phyloP scores from a whole-genome alignment of 805 yeast species.

The Cyberlindnera euphorbiiphila region DNA sequence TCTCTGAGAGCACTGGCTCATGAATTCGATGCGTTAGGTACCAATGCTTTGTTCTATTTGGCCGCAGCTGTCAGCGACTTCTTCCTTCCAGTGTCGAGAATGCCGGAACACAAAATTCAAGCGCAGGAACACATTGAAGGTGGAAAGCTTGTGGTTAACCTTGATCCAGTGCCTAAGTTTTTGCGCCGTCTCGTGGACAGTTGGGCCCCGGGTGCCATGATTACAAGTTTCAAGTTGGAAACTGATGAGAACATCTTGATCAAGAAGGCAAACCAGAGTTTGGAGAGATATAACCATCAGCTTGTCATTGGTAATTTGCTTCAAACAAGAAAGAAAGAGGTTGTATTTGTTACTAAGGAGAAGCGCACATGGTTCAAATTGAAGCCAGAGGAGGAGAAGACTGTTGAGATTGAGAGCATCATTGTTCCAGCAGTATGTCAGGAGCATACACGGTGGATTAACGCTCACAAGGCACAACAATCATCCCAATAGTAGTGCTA shows the following conservation, averaged over 20 bases:
- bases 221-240: slow-evolving; percentile 89
- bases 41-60: slow-evolving; percentile 69
- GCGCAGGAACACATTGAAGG: slow-evolving; percentile 52
- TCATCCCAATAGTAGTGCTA: background rate
- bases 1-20: slow-evolving; percentile 68
- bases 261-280: slow-evolving; percentile 72
- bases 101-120: slow-evolving; percentile 95
- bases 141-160: slow-evolving; percentile 75
- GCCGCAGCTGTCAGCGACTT: slow-evolving; percentile 99
- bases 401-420: slow-evolving; percentile 68
- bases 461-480: slow-evolving; percentile 17
- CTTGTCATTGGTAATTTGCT: slow-evolving; percentile 90
- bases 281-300: slow-evolving; percentile 85
- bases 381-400: slow-evolving; percentile 32
- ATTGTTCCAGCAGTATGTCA: slow-evolving; percentile 75
- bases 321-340: slow-evolving; percentile 84
- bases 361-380: slow-evolving; percentile 49
- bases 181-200: slow-evolving; percentile 79
- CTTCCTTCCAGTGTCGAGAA: slow-evolving; percentile 77
- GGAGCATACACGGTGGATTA: slow-evolving; percentile 63
- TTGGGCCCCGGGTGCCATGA: slow-evolving; percentile 96
- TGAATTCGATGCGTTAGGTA: slow-evolving; percentile 50
- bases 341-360: slow-evolving; percentile 67
- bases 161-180: slow-evolving; percentile 96
- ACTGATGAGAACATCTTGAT: slow-evolving; percentile 74